Base-by-base conservation (phyloP, 345 rosid species). In the Pistacia integerrima region DNA sequence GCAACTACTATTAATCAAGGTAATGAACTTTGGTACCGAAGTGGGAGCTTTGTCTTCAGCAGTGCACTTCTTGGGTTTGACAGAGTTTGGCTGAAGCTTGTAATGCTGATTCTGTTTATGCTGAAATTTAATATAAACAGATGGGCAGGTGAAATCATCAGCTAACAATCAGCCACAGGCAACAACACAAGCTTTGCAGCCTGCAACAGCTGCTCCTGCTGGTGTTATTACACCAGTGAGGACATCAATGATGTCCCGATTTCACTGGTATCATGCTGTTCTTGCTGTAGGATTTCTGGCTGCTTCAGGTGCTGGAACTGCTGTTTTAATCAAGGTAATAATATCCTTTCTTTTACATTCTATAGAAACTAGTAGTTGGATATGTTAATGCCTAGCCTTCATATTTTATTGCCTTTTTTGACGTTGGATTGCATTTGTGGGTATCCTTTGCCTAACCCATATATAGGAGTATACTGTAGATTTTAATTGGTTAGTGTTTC, bases 221-320 rank as follows among this genome's bases (percentile, higher is more conserved):
- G 84, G 79, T 69, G 82, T 77, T 70, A 70, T 81, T 73, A 76
- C 92, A 3, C 74, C 89, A 38, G 73, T 25, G 17, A 84, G 82
- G 58, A 70, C 84, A 12, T 79, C 83, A 70, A 57, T 86, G 8
- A 69, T 51, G 35, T 57, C 68, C 4, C 84, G 77, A 13, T 89
- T 91, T 87, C 93, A 85, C 73, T 96, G 98, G 98, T 91, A 90
- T 79, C 96, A 96, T 86, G 97, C 91, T 77, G 73, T 86, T 83
- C 71, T 82, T 78, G 93, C 95, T 74, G 85, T 96, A 11, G 98
- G 98, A 62, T 66, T 90, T 35, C 75, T 96, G 70, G 97, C 98
- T 20, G 93, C 83, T 61, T 92, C 98, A 60, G 94, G 98, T 84
- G 97, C 94, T 62, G 97, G 98, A 69, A 88, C 97, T 36, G 95